A percentile compares a stretch with the other conserved stretches of the same genome.
Conservation (phyloP, 176 grass and related monocot genomes). For the Aegilops longissima region DNA sequence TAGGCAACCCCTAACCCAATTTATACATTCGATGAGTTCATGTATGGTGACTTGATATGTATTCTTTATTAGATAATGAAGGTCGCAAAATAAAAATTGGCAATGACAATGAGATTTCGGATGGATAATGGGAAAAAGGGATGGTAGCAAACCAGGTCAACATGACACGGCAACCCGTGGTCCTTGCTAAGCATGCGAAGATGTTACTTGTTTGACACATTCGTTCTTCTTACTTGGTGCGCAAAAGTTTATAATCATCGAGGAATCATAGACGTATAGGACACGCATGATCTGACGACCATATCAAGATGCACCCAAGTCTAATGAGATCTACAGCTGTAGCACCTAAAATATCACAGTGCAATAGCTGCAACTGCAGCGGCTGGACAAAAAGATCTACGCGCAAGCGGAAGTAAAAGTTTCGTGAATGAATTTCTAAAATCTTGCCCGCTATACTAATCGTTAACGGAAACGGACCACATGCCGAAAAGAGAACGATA, state of each 20-base stretch:
- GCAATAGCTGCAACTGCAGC: background rate
- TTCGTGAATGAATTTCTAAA: background rate
- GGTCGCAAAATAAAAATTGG: background rate
- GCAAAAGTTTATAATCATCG: background rate
- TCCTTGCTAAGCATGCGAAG: background rate
- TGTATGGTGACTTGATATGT: background rate
- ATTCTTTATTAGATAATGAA: background rate
- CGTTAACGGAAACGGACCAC: background rate
- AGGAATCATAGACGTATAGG: background rate
- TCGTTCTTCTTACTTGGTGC: background rate
- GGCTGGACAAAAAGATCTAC: background rate
- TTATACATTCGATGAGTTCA: background rate
- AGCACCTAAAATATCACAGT: background rate
- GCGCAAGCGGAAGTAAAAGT: background rate
- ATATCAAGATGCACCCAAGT: background rate
- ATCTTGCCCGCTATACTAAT: background rate
- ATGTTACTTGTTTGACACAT: background rate
- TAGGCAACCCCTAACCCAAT: background rate
- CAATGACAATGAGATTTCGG: background rate
- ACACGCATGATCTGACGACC: background rate
- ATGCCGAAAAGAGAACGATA: background rate
- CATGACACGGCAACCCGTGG: background rate
- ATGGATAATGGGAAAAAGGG: background rate
- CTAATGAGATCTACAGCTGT: background rate
- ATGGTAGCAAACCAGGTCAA: background rate